A percentile compares a stretch with the other conserved stretches of the same genome.
Conservation (phyloP, 768 basidiomycete genomes). For the Mycena capillaripes region DNA sequence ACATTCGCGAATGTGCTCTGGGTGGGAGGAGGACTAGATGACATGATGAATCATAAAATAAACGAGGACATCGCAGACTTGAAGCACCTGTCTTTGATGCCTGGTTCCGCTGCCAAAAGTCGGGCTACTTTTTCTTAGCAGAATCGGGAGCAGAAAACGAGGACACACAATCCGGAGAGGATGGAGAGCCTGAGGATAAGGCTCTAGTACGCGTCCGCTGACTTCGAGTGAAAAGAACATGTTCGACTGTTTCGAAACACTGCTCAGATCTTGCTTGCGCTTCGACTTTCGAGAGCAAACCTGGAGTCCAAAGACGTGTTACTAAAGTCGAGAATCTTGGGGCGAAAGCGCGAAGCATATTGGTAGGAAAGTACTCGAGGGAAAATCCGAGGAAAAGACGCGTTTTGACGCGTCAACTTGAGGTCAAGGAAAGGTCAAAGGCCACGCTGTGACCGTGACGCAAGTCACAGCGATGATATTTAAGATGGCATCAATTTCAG, state of each 20-base stretch:
- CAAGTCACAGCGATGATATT: no score
- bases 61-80: background rate
- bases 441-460: no score
- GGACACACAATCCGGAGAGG: background rate
- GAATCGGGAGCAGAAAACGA: no score
- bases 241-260: background rate
- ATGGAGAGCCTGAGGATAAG: no score
- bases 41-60: background rate
- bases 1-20: background rate
- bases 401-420: no score
- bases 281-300: background rate
- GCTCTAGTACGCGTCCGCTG: no score
- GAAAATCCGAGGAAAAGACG: no score
- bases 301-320: conserved; percentile 1
- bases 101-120: background rate
- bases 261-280: background rate
- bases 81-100: background rate
- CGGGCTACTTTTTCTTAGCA: background rate
- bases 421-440: no score
- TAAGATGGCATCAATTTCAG: no score
- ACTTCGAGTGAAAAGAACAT: background rate
- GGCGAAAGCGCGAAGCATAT: conserved; percentile 1
- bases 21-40: background rate
- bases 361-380: background rate
- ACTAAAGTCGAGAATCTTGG: background rate